Percentiles rank a stretch among this genome's conserved stretches.
These are phyloP conservation scores for Cercospora sp. DNA, from an alignment of 2,329 filamentous ascomycete species.

Conservation along the genomic window DNA sequence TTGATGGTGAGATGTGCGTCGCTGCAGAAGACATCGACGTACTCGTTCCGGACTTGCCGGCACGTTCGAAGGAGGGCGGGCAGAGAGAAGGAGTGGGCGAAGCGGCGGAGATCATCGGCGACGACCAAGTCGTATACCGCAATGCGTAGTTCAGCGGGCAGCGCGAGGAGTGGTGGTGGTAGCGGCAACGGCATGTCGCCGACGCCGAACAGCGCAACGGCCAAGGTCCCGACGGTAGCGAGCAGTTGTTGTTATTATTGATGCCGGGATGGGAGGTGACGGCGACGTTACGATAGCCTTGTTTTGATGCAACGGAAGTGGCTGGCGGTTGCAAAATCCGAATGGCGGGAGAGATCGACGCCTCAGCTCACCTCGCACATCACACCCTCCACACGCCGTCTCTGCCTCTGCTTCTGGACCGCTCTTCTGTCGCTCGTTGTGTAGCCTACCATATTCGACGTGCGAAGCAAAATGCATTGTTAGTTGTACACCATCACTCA, in stretches of 20 bases:
- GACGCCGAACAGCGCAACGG: neutral
- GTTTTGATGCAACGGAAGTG: neutral
- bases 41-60: constrained; percentile 18
- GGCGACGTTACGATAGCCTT: neutral
- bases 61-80: constrained; percentile 17
- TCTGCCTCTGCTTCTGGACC: neutral
- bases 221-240: neutral
- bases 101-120: constrained; percentile 14
- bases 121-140: constrained; percentile 19
- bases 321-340: neutral
- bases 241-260: neutral
- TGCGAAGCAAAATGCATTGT: neutral
- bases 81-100: constrained; percentile 15
- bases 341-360: neutral
- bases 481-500: neutral
- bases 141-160: constrained; percentile 23
- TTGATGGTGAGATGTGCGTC: constrained; percentile 15
- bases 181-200: neutral
- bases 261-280: neutral
- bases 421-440: constrained; percentile 14
- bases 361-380: neutral
- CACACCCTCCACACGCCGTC: neutral
- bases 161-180: constrained; percentile 9
- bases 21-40: constrained; percentile 20
- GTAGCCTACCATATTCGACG: neutral